Evolutionary conservation across 2,329 filamentous ascomycete genomes (phyloP), one percentile per base, ranked within the genome.

Genomic region (Aspergillus felis): DNA sequence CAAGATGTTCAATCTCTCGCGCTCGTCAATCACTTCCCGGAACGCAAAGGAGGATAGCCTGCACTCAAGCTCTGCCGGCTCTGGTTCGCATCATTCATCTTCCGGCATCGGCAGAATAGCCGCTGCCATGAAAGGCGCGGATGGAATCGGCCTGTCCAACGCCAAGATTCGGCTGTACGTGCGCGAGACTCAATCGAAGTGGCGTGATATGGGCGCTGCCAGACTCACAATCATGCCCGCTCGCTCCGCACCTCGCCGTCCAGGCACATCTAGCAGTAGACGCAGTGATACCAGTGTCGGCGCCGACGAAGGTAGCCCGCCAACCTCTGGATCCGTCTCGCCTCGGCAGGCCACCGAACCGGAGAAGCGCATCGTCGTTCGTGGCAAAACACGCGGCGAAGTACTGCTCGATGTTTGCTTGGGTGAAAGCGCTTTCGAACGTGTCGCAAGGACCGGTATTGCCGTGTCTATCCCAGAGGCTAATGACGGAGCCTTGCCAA

Each of bases 161-260:
- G 86, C 93, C 53, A 92, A 92, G 65, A 90, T 97, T 65, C 84
- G 92, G 38, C 83, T 97, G 12, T 96, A 97, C 72, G 81, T 90
- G 51, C 87, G 93, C 51, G 88, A 92, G 58, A 79, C 79, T 9
- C 80, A 85, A 12, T 86, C 86, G 51, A 93, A 93, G 71, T 99
- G 94, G 94, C 87, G 91, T 60, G 92, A 97, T 71, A 87, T 92
- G 78, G 93, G 94, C 62, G 87, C 90, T 65, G 95, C 92, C 59
- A 82, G 86, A 41, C 78, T 99, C 58, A 91, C 89, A 17, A 91
- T 99, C 67, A 86, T 92, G 71, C 84, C 87, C 81, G 53, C 83
- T 76, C 38, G 72, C 3, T 64, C 71, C 1, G 67, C 67, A 10
- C 50, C 70, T 35, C 69, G 72, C 20, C 68, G 64, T 9, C 69